phyloP scores from a whole-genome alignment of 345 rosid species.

The Euphorbia tirucalli region DNA sequence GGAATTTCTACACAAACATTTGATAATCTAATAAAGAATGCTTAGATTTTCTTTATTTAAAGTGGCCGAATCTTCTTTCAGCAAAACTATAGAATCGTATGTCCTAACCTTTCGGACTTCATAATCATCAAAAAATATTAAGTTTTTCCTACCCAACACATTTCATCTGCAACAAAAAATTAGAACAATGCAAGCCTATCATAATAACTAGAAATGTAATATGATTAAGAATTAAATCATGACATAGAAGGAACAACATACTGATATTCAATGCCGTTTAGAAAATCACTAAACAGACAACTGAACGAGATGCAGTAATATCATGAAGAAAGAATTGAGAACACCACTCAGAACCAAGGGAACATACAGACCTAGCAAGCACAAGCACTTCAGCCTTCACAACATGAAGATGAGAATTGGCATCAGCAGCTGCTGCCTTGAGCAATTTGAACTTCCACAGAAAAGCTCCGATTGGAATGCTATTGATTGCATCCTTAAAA shows the following conservation, averaged over 20 bases:
- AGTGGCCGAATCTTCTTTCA: neutral
- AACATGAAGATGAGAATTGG: conserved; percentile 80
- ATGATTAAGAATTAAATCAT: neutral
- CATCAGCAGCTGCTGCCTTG: conserved; percentile 59
- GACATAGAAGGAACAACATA: neutral
- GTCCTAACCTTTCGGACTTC: neutral
- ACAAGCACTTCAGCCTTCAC: conserved; percentile 77
- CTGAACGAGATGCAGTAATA: neutral
- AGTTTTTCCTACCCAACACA: neutral
- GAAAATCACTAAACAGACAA: neutral
- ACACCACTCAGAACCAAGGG: neutral
- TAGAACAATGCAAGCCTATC: neutral
- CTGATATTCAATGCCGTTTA: neutral
- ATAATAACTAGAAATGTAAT: neutral
- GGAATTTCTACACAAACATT: neutral
- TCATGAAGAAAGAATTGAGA: neutral
- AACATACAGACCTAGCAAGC: conserved; percentile 54
- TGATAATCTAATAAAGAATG: neutral
- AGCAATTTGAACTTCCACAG: conserved; percentile 74
- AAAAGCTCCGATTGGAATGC: conserved; percentile 65
- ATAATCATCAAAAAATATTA: neutral
- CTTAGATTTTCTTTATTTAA: neutral
- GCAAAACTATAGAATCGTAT: neutral
- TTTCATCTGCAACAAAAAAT: neutral
- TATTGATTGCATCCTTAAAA: conserved; percentile 49